Conservation (phyloP, 1,139 yeast genomes). For the Saccharomyces hybrid region DNA sequence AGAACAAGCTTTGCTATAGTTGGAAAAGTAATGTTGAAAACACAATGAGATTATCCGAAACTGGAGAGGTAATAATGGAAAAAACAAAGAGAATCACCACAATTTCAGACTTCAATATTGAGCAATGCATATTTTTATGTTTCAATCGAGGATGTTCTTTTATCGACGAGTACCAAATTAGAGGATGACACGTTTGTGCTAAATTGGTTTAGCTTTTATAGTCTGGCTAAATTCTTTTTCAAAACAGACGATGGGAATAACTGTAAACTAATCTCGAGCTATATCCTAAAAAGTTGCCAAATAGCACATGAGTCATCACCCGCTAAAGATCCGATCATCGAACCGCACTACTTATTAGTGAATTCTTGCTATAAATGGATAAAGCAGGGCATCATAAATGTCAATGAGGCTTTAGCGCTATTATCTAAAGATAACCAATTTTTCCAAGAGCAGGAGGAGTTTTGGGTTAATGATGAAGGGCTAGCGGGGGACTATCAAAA, state of each 20-base stretch:
- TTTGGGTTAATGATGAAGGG: constrained; percentile 13
- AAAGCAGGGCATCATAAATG: constrained; percentile 32
- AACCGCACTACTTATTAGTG: constrained; percentile 65
- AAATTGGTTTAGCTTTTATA: constrained; percentile 60
- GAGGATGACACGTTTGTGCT: not conserved
- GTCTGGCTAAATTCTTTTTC: constrained; percentile 52
- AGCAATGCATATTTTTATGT: constrained; percentile 29
- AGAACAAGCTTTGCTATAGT: constrained; percentile 35
- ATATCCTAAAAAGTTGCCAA: constrained; percentile 38
- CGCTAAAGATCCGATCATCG: constrained; percentile 52
- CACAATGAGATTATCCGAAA: constrained; percentile 19
- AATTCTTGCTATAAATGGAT: constrained; percentile 54
- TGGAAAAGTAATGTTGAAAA: constrained; percentile 16
- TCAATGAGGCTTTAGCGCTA: constrained; percentile 35
- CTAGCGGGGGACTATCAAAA: constrained; percentile 10
- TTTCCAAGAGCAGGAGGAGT: constrained; percentile 22
- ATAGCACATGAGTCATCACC: constrained; percentile 38
- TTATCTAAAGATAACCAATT: constrained; percentile 36
- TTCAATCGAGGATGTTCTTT: constrained; percentile 40
- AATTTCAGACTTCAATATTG: constrained; percentile 23
- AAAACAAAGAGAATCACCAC: constrained; percentile 18
- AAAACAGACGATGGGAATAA: constrained; percentile 36
- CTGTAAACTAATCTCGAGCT: constrained; percentile 34
- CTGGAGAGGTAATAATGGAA: constrained; percentile 26
- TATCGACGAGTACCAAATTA: constrained; percentile 27